Conservation (phyloP, 352 stramenopile genomes). For the Phytopythium cucurbitacearum region DNA sequence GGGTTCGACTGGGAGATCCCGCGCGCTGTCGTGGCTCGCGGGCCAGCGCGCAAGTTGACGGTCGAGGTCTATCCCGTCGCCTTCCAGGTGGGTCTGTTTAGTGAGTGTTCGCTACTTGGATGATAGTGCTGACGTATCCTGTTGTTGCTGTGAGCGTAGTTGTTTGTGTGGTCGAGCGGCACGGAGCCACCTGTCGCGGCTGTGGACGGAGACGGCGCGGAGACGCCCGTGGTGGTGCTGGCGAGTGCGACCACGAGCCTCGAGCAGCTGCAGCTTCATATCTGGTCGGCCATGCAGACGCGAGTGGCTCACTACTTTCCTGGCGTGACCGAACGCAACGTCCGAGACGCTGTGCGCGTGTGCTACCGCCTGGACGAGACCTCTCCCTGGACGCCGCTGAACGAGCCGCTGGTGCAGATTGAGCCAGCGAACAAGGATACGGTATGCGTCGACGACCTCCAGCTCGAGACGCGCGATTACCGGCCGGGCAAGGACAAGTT, state of each 20-base stretch:
- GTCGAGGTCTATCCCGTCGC: slow-evolving; percentile 70
- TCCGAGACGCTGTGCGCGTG: slow-evolving; percentile 33
- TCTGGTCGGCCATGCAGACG: slow-evolving; percentile 32
- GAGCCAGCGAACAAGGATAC: background rate
- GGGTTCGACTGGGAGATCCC: slow-evolving; percentile 72
- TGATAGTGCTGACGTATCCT: background rate
- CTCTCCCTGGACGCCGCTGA: slow-evolving; percentile 37
- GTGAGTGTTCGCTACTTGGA: too few relatives aligned
- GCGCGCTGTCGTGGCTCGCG: slow-evolving; percentile 46
- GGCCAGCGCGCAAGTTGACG: slow-evolving; percentile 26
- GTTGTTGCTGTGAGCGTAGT: slow-evolving; percentile 6
- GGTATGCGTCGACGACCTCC: slow-evolving; percentile 30
- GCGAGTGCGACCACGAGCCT: slow-evolving; percentile 33
- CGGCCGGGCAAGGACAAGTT: slow-evolving; percentile 51
- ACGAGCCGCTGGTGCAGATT: slow-evolving; percentile 13
- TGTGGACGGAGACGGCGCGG: slow-evolving; percentile 19
- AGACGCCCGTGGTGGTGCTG: slow-evolving; percentile 40
- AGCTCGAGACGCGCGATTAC: slow-evolving; percentile 54
- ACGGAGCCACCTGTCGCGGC: slow-evolving; percentile 19
- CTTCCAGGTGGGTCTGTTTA: slow-evolving; percentile 45
- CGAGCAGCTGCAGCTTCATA: slow-evolving; percentile 33
- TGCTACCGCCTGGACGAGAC: slow-evolving; percentile 39
- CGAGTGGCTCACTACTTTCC: slow-evolving; percentile 35
- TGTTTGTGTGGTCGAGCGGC: slow-evolving; percentile 20
- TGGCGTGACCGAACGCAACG: slow-evolving; percentile 21